These are phyloP conservation scores for Handroanthus guayacan DNA, from an alignment of 257 asterid genomes.

Conservation along the genomic window DNA sequence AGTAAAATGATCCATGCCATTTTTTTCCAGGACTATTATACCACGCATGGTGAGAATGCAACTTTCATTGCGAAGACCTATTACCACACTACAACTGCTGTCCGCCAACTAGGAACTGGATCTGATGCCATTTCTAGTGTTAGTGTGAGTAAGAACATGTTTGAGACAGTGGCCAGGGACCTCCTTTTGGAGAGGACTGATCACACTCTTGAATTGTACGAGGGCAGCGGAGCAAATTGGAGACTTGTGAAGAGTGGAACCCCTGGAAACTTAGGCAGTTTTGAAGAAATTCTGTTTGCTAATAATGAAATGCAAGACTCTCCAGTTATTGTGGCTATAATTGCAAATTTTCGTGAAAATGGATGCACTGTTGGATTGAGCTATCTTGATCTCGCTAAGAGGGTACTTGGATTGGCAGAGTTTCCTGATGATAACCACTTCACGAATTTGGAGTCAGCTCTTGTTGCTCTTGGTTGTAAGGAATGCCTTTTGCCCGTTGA, in stretches of 20 bases:
- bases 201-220: slow-evolving; percentile 82
- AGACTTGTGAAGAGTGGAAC: slow-evolving; percentile 81
- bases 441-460: slow-evolving; percentile 89
- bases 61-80: slow-evolving; percentile 84
- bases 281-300: slow-evolving; percentile 91
- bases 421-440: slow-evolving; percentile 95
- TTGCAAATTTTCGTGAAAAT: slow-evolving; percentile 69
- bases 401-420: slow-evolving; percentile 88
- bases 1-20: slow-evolving; percentile 4
- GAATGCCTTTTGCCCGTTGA: slow-evolving; percentile 88
- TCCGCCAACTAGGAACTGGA: slow-evolving; percentile 89
- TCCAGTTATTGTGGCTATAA: slow-evolving; percentile 75
- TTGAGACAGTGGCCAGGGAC: slow-evolving; percentile 83
- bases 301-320: slow-evolving; percentile 97
- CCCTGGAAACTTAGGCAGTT: slow-evolving; percentile 91
- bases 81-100: slow-evolving; percentile 94
- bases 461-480: slow-evolving; percentile 96
- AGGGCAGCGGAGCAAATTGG: slow-evolving; percentile 92
- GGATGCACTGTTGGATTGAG: slow-evolving; percentile 86
- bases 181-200: slow-evolving; percentile 93
- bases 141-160: slow-evolving; percentile 85
- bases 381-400: slow-evolving; percentile 77
- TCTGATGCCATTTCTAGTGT: slow-evolving; percentile 83
- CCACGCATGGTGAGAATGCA: slow-evolving; percentile 92
- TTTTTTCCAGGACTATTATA: slow-evolving; percentile 75